These are phyloP conservation scores for Cyclospora cayetanensis DNA, from an alignment of 169 alveolate genomes.

Conservation along the genomic window DNA sequence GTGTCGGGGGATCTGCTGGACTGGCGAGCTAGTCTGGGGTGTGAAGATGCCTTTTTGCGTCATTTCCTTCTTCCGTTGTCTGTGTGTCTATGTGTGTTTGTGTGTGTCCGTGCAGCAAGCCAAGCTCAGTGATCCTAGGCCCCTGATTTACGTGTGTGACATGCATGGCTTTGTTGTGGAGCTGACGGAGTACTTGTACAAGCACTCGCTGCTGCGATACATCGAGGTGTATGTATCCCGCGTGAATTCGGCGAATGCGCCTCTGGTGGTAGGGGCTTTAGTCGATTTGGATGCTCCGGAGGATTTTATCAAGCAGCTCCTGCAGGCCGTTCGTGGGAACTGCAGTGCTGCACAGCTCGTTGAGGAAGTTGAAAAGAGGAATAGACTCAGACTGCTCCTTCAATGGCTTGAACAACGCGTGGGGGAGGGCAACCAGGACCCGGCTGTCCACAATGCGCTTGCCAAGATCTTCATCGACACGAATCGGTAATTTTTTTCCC, in stretches of 20 bases:
- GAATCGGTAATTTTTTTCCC: slow-evolving; percentile 88
- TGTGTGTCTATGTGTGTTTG: not conserved
- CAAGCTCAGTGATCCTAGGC: slow-evolving; percentile 97
- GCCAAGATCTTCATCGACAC: slow-evolving; percentile 98
- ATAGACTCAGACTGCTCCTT: slow-evolving; percentile 94
- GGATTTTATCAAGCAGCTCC: slow-evolving; percentile 91
- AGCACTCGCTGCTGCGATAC: slow-evolving; percentile 95
- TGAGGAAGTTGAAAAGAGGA: slow-evolving; percentile 97
- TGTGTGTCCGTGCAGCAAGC: slow-evolving; percentile 92
- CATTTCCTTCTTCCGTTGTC: no score
- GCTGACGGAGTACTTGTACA: slow-evolving; percentile 97
- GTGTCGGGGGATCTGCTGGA: not conserved
- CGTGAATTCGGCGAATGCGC: slow-evolving; percentile 91
- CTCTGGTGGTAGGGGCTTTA: slow-evolving; percentile 97
- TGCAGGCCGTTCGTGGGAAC: slow-evolving; percentile 94
- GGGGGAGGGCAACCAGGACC: slow-evolving; percentile 96
- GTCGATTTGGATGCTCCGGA: slow-evolving; percentile 99
- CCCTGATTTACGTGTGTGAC: slow-evolving; percentile 98
- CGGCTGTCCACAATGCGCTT: slow-evolving; percentile 97
- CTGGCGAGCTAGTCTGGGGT: not conserved
- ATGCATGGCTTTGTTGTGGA: slow-evolving; percentile 97
- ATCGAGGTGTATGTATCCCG: slow-evolving; percentile 90
- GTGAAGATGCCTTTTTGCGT: not conserved
- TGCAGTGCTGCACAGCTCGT: slow-evolving; percentile 97
- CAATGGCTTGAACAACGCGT: slow-evolving; percentile 98